A percentile compares a stretch with the other conserved stretches of the same genome.
Conservation (phyloP, 139 green algal species). For the Coelastrella sp. region DNA sequence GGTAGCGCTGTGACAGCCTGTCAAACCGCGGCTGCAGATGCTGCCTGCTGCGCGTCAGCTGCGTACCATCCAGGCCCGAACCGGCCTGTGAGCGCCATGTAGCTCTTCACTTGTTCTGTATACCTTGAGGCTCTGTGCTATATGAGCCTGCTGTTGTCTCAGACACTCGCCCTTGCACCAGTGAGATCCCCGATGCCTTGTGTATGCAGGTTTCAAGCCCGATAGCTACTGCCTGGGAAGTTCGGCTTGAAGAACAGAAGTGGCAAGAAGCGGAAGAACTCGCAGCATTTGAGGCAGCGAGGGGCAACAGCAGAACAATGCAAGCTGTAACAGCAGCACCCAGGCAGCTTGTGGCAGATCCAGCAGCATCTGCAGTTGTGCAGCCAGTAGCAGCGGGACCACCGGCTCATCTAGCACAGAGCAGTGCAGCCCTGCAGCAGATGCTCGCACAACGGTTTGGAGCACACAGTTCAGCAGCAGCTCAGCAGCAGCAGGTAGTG, state of each 20-base stretch:
- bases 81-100: too few species aligned
- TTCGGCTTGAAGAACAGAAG: conserved; percentile 45
- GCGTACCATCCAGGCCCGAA: too few species aligned
- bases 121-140: neutral
- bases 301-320: neutral
- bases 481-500: neutral
- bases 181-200: too few species aligned
- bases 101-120: too few species aligned
- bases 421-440: conserved; percentile 13
- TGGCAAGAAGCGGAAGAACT: conserved; percentile 23
- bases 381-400: neutral
- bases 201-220: neutral
- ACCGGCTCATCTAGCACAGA: neutral
- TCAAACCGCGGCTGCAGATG: too few species aligned
- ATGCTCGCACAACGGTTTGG: neutral
- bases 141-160: neutral
- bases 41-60: too few species aligned
- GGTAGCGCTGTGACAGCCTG: too few species aligned
- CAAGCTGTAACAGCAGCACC: neutral
- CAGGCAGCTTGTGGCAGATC: neutral
- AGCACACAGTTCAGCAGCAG: neutral
- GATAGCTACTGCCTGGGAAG: conserved; percentile 45
- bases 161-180: neutral
- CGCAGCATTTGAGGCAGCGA: neutral
- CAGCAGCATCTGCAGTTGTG: conserved; percentile 14